A percentile compares a stretch with the other conserved stretches of the same genome.
phyloP scores from a whole-genome alignment of 257 asterid species.

The Thymus quinquecostatus region DNA sequence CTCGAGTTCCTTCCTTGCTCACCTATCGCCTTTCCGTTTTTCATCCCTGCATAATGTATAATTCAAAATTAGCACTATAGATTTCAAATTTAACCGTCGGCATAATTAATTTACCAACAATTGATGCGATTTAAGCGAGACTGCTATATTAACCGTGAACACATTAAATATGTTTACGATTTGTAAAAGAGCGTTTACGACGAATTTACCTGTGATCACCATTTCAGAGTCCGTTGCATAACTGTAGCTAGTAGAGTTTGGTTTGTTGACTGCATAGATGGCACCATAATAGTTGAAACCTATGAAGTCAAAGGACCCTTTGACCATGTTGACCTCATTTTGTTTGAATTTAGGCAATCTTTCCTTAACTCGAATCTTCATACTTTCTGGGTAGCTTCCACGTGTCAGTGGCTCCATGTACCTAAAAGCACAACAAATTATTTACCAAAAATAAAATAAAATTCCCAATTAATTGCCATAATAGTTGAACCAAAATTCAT shows the following conservation, averaged over 20 bases:
- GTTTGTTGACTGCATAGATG: slow-evolving; percentile 43
- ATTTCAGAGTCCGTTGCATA: slow-evolving; percentile 41
- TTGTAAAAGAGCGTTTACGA: too few species aligned
- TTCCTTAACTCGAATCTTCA: slow-evolving; percentile 37
- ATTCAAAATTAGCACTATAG: too few species aligned
- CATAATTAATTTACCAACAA: too few species aligned
- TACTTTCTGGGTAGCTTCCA: slow-evolving; percentile 48
- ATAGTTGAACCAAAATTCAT: too few species aligned
- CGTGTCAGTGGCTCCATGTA: slow-evolving; percentile 45
- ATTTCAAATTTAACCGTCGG: too few species aligned
- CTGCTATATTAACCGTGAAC: too few species aligned
- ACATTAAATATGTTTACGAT: too few species aligned
- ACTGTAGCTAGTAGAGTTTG: slow-evolving; percentile 40
- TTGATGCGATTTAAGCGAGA: too few species aligned
- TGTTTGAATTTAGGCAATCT: slow-evolving; percentile 44
- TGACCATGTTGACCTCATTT: slow-evolving; percentile 34
- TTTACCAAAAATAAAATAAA: neutral
- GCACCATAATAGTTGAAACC: slow-evolving; percentile 54
- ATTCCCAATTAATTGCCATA: too few species aligned
- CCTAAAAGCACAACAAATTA: slow-evolving; percentile 28
- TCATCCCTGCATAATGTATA: slow-evolving; percentile 29
- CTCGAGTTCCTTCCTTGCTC: slow-evolving; percentile 43
- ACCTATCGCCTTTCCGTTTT: slow-evolving; percentile 38
- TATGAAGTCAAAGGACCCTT: slow-evolving; percentile 50
- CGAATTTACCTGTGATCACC: slow-evolving; percentile 34